Evolutionary conservation across 2,329 filamentous ascomycete species (phyloP).

Genomic region (Beauveria sp.): DNA sequence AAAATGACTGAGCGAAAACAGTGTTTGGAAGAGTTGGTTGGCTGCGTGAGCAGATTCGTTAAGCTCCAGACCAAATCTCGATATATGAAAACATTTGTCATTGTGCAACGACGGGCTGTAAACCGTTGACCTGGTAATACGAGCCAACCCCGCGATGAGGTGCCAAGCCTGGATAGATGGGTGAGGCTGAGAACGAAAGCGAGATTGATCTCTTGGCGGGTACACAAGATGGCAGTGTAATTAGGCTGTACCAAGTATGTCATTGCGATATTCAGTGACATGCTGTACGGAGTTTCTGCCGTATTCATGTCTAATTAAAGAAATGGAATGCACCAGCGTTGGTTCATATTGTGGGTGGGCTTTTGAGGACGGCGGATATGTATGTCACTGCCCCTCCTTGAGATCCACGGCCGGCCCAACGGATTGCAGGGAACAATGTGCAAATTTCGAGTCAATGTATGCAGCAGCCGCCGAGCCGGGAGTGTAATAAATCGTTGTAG

Average conservation of each 20-base stretch:
- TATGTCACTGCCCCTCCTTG: slow-evolving; percentile 1
- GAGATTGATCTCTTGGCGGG: no score
- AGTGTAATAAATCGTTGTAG: neutral
- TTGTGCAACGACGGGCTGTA: no score
- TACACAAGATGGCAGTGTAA: neutral
- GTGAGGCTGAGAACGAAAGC: no score
- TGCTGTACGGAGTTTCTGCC: neutral
- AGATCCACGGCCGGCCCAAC: neutral
- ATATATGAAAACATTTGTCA: no score
- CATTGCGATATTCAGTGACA: neutral
- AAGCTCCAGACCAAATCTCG: no score
- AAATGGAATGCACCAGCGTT: no score
- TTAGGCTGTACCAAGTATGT: neutral
- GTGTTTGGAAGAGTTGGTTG: no score
- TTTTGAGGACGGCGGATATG: neutral
- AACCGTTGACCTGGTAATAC: no score
- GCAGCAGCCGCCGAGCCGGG: neutral
- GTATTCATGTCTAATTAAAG: neutral
- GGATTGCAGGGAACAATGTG: neutral
- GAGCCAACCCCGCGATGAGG: no score
- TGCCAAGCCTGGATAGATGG: neutral
- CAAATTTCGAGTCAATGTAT: no score
- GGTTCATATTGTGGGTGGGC: no score
- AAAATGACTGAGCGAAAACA: neutral
- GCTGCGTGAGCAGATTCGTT: no score